Conservation (phyloP, 805 yeast species). For the Lachancea kluyveri region DNA sequence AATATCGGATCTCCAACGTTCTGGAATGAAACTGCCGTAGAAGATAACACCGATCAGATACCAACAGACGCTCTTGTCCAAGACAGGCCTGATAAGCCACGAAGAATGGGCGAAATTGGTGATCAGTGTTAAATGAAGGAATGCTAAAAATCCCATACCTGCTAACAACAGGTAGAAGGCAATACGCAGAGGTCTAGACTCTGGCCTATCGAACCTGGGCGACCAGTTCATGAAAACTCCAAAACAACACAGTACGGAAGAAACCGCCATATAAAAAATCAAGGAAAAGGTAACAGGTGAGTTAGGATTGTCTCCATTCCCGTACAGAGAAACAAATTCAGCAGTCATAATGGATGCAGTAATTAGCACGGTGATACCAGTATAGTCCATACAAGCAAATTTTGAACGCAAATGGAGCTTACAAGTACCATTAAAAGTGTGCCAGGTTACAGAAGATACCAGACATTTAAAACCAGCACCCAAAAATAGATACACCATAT, state of each 20-base stretch:
- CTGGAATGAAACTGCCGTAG: slow-evolving; percentile 86
- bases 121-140: slow-evolving; percentile 43
- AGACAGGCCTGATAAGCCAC: slow-evolving; percentile 57
- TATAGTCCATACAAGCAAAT: slow-evolving; percentile 91
- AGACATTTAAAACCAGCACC: slow-evolving; percentile 72
- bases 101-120: slow-evolving; percentile 52
- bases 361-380: slow-evolving; percentile 86
- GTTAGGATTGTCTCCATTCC: slow-evolving; percentile 44
- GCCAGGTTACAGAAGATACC: slow-evolving; percentile 80
- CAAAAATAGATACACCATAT: slow-evolving; percentile 56
- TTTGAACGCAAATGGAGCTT: slow-evolving; percentile 53
- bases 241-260: slow-evolving; percentile 57
- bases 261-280: slow-evolving; percentile 47
- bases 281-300: slow-evolving; percentile 18
- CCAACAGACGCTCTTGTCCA: slow-evolving; percentile 59
- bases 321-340: slow-evolving; percentile 69
- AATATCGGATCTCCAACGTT: slow-evolving; percentile 74
- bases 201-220: slow-evolving; percentile 85
- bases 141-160: slow-evolving; percentile 63
- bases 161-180: slow-evolving; percentile 76
- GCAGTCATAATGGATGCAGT: slow-evolving; percentile 84
- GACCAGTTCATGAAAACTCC: slow-evolving; percentile 87
- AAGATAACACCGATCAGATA: slow-evolving; percentile 79
- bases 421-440: slow-evolving; percentile 79
- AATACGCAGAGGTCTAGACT: slow-evolving; percentile 72